A percentile compares a stretch with the other conserved stretches of the same genome.
Conservation (phyloP, 176 grass and related monocot species). For the Zoysia pacifica region DNA sequence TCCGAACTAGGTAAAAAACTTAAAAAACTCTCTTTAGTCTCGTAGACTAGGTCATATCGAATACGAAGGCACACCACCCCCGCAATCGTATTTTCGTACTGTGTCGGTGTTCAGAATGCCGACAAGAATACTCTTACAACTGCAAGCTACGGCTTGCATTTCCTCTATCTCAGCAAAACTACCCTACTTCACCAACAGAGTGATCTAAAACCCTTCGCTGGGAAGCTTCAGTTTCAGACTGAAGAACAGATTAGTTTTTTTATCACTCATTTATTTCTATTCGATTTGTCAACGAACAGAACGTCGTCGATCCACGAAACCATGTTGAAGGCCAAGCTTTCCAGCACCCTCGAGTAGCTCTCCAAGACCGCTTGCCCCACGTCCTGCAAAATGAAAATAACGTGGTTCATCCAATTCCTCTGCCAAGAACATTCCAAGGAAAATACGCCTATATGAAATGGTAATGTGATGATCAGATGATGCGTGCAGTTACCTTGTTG, state of each 20-base stretch:
- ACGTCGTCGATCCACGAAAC: conserved; percentile 94
- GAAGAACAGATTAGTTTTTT: conserved; percentile 1
- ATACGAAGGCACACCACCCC: too few species aligned
- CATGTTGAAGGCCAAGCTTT: conserved; percentile 91
- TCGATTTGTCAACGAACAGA: conserved; percentile 71
- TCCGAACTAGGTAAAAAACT: too few species aligned
- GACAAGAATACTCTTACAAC: neutral
- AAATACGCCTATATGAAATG: too few species aligned
- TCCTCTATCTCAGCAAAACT: conserved; percentile 46
- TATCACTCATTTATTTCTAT: conserved; percentile 40
- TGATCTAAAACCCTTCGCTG: conserved; percentile 25
- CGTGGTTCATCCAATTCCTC: neutral
- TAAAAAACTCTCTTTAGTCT: too few species aligned
- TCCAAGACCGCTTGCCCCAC: conserved; percentile 92
- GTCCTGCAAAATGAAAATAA: conserved; percentile 45
- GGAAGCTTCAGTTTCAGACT: conserved; percentile 26
- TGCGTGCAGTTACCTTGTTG: conserved; percentile 66
- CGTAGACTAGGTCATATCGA: too few species aligned
- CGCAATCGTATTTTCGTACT: too few species aligned
- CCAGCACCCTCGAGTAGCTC: conserved; percentile 97
- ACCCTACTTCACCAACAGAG: conserved; percentile 42
- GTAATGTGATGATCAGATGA: neutral
- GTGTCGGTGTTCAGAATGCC: too few species aligned
- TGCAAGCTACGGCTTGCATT: conserved; percentile 37
- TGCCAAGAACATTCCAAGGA: neutral